Percentiles rank a stretch among this genome's conserved stretches.
Conservation (phyloP, 192 early-diverging fungal species). For the Allomyces macrogynus region DNA sequence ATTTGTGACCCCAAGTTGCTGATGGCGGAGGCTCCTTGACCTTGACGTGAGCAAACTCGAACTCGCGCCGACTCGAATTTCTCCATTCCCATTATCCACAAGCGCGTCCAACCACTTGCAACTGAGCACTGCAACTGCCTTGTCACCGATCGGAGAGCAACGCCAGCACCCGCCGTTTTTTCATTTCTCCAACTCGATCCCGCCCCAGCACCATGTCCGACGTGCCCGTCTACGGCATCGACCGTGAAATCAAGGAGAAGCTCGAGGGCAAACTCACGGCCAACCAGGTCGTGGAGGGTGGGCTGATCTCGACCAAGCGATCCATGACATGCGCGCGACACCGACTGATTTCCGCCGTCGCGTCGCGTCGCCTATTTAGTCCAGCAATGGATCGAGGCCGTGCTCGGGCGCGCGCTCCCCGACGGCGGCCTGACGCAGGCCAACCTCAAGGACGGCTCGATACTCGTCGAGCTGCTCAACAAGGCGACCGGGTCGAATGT, state of each 20-base stretch:
- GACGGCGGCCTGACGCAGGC: constrained; percentile 31
- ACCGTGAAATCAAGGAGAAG: constrained; percentile 21
- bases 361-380: constrained; percentile 10
- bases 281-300: constrained; percentile 2
- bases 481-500: constrained; percentile 23
- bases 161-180: no score
- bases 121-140: no score
- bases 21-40: no score
- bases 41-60: no score
- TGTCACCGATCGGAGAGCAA: no score
- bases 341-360: no score
- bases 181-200: no score
- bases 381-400: constrained; percentile 44
- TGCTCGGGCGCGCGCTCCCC: constrained; percentile 31
- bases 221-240: constrained; percentile 23
- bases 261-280: constrained; percentile 13
- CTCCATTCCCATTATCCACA: no score
- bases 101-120: no score
- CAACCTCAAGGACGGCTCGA: constrained; percentile 49
- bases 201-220: neutral
- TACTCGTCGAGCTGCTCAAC: constrained; percentile 47
- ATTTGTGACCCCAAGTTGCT: no score
- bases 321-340: constrained; percentile 9
- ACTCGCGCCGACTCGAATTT: no score
- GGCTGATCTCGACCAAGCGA: constrained; percentile 4